Evolutionary conservation across 257 asterid species (phyloP), one percentile per base, ranked within the genome.

Genomic region (Vinca minor): DNA sequence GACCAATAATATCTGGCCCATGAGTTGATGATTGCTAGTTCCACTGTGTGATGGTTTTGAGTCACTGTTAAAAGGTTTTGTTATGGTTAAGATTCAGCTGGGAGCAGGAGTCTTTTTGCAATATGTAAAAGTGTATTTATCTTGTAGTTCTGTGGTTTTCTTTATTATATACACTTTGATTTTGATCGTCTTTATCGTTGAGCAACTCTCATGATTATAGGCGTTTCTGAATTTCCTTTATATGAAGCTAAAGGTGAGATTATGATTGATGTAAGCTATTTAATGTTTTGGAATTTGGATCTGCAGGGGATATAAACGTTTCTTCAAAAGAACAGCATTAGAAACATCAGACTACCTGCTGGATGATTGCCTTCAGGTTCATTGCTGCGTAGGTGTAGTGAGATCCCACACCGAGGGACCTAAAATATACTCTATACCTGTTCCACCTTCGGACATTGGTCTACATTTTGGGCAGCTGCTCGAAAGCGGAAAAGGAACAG

Each of bases 251-350:
- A 56, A 5, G 23, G 48, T 38, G 11, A 2, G 15, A 38, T 2
- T 25, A 4, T 32, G 3, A 35, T 54, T 34, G 58, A 67, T 46
- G 17, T 15, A 21, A 26, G 2, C 31, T 3, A 13, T 54, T 35
- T 70, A 32, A 36, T 52, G 34, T 18, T 41, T 64, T 63, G 11
- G 3, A 29, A 45, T 68, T 67, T 73, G 54, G 68, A 62, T 73
- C 25, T 79, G 77, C 85, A 92, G 98, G 98, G 98, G 98, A 2
- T 92, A 88, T 77, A 89, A 92, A 65, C 81, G 91, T 0, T 92
- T 92, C 72, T 85, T 70, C 68, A 89, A 84, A 76, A 82, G 95
- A 83, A 73, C 83, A 25, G 72, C 85, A 46, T 68, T 92, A 79
- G 98, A 92, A 69, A 20, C 86, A 68, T 92, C 98, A 5, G 95